phyloP scores from a whole-genome alignment of 108 stramenopile genomes.

The Pseudonitzschia multiseries region DNA sequence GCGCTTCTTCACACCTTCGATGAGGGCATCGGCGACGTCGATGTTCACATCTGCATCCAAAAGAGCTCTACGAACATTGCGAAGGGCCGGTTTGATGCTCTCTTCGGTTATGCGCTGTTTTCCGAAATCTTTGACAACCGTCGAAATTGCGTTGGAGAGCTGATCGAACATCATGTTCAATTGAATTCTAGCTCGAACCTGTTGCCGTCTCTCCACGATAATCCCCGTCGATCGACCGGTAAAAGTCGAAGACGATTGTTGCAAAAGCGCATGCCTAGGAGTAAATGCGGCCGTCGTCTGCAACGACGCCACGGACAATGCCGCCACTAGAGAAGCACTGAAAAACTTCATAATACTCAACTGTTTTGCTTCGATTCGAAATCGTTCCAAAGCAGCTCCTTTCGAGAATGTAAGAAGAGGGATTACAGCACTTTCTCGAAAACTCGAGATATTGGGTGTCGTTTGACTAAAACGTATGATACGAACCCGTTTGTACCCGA shows the following conservation, averaged over 20 bases:
- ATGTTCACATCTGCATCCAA: conserved; percentile 91
- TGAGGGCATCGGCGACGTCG: conserved; percentile 84
- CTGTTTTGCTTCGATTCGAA: background rate
- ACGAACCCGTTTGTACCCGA: no score
- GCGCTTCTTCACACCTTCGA: conserved; percentile 86
- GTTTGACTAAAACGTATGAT: no score
- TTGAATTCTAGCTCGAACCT: background rate
- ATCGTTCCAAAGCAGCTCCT: background rate
- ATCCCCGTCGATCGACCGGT: background rate
- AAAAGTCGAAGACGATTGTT: conserved; percentile 9
- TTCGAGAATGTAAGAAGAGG: background rate
- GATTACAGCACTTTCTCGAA: background rate
- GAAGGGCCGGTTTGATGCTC: conserved; percentile 74
- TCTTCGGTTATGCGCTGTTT: conserved; percentile 82
- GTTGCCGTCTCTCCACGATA: background rate
- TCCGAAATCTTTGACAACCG: conserved; percentile 68
- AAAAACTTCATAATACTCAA: background rate
- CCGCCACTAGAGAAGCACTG: background rate
- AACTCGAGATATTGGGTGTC: background rate
- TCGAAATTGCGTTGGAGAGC: conserved; percentile 67
- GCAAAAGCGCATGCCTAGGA: background rate
- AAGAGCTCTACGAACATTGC: conserved; percentile 85
- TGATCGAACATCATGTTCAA: conserved; percentile 90
- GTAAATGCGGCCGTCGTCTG: background rate
- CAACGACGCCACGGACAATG: background rate